Evolutionary conservation across 495 filamentous ascomycete genomes (phyloP), one percentile per base, ranked within the genome.

Genomic region (Penicillium riverlandense): DNA sequence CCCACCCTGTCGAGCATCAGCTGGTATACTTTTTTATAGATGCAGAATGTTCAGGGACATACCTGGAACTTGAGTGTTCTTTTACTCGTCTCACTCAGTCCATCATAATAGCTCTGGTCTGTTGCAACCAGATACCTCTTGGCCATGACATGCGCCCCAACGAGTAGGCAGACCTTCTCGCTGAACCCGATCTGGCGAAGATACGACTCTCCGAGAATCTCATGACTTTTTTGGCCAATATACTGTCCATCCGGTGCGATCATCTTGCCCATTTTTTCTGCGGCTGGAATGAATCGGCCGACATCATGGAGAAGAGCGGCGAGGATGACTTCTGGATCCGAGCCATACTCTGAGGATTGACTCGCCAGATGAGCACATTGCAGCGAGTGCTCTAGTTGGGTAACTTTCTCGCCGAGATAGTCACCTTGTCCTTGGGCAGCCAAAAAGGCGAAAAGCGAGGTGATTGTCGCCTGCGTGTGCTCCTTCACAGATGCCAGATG

Each of bases 381-480:
- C 10, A 72, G 54, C n/a, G 62, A 65, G 41, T 72, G 69, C 31
- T 69, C 58, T 15, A 72, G 64, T 53, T 72, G 69, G 7, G 58
- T 58, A 35, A 72, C 58, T 22, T 45, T 47, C 38, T 72, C 69
- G 29, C 69, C 66, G 33, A 69, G 58, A 30, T 61, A 61, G 35
- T 59, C 55, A 9, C 49, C 37, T 16, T 59, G 47, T 5, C 58
- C 58, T 38, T 59, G 58, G 11, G 55, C 55, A 28, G 52, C 34
- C 27, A 61, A 43, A 16, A 57, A 57, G 7, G 35, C 36, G 40
- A 61, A 57, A 5, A 61, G 48, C 11, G 47, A 49, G n/a, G 34
- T 44, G 36, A 61, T 53, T 27, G 54, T 52, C 11, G 31, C 38
- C 28, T 43, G 37, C 4, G 50, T 47, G 39, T 57, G 32, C 11